Percentiles rank a stretch among this genome's conserved stretches.
Conservation (phyloP, 805 yeast species). For the Lachancea nothofagi region DNA sequence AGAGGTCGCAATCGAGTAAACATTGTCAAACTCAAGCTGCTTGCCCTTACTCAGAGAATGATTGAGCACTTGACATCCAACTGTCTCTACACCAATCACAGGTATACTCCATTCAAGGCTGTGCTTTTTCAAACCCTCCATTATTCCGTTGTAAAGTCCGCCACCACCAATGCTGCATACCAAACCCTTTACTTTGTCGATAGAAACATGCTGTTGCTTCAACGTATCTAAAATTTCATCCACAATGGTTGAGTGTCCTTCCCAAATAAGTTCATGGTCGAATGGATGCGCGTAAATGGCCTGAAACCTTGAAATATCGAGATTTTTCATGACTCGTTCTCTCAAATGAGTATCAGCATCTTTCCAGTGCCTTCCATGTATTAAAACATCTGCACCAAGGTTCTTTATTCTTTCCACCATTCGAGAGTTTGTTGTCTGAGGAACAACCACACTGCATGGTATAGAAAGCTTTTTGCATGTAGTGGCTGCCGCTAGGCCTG, state of each 20-base stretch:
- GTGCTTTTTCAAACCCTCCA: slow-evolving; percentile 39
- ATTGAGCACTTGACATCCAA: slow-evolving; percentile 55
- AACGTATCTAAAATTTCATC: slow-evolving; percentile 38
- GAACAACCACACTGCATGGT: slow-evolving; percentile 54
- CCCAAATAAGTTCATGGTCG: slow-evolving; percentile 47
- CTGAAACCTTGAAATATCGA: slow-evolving; percentile 10
- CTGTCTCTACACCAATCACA: slow-evolving; percentile 52
- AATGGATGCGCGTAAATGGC: slow-evolving; percentile 54
- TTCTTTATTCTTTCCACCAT: slow-evolving; percentile 37
- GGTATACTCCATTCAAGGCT: slow-evolving; percentile 34
- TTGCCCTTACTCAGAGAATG: slow-evolving; percentile 43
- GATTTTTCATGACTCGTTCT: slow-evolving; percentile 21
- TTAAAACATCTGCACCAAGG: slow-evolving; percentile 45
- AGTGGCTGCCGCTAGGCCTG: slow-evolving; percentile 45
- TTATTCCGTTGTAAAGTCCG: slow-evolving; percentile 49
- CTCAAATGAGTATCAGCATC: slow-evolving; percentile 46
- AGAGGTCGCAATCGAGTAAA: slow-evolving; percentile 54
- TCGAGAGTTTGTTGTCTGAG: slow-evolving; percentile 41
- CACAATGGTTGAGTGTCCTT: slow-evolving; percentile 46
- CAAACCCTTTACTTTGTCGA: slow-evolving; percentile 37
- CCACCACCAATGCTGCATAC: slow-evolving; percentile 57
- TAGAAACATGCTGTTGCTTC: slow-evolving; percentile 17
- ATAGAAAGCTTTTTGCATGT: slow-evolving; percentile 37
- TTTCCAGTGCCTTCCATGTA: slow-evolving; percentile 42
- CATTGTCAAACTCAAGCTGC: slow-evolving; percentile 41